Percentiles rank a stretch among this genome's conserved stretches.
Evolutionary conservation across 805 yeast species (phyloP).

Genomic region (Metschnikowia borealis): DNA sequence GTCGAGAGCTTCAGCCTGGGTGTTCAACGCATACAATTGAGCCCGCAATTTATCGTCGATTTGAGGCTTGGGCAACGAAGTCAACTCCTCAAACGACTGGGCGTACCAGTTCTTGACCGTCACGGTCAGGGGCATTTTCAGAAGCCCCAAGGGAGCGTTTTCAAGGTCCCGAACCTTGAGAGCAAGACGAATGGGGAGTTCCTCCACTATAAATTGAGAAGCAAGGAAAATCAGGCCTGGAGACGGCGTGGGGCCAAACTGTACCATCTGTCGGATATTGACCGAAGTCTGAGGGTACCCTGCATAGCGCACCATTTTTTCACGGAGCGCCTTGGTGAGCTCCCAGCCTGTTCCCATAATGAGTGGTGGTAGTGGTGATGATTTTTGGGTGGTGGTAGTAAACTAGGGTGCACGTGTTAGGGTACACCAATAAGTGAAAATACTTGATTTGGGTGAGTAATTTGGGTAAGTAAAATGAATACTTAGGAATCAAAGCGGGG

Average conservation of each 20-base stretch:
- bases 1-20: conserved; percentile 6
- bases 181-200: conserved; percentile 81
- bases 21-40: conserved; percentile 23
- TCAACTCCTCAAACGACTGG: conserved; percentile 80
- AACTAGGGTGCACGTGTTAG: too few relatives aligned
- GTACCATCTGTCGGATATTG: conserved; percentile 84
- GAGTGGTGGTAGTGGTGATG: neutral
- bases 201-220: conserved; percentile 79
- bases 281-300: conserved; percentile 78
- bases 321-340: conserved; percentile 46
- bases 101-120: conserved; percentile 87
- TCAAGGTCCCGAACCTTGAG: conserved; percentile 83
- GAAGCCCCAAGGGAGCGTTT: conserved; percentile 69
- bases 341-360: conserved; percentile 47
- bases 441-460: too few relatives aligned
- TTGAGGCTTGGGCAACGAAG: conserved; percentile 56
- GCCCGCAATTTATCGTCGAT: conserved; percentile 41
- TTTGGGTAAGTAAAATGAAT: too few relatives aligned
- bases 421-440: too few relatives aligned
- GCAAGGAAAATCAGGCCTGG: conserved; percentile 80
- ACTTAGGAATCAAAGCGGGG: too few relatives aligned
- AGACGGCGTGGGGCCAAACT: conserved; percentile 75
- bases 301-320: conserved; percentile 61
- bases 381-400: too few relatives aligned
- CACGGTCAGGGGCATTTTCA: conserved; percentile 67